A percentile compares a stretch with the other conserved stretches of the same genome.
Conservation (phyloP, 768 basidiomycete species). For the Megacollybia marginata region DNA sequence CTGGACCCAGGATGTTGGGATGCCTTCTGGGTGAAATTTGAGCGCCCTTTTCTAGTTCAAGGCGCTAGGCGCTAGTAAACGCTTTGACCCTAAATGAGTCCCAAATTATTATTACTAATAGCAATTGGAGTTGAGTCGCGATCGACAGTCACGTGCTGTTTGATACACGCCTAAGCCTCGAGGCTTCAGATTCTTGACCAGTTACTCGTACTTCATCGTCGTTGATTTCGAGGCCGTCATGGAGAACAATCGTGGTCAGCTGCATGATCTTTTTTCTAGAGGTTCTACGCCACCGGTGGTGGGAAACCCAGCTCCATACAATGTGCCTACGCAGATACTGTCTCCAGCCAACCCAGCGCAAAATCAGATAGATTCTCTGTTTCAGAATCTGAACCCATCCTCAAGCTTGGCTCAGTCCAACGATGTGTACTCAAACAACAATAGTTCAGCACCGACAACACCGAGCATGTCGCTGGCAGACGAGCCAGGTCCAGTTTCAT, state of each 20-base stretch:
- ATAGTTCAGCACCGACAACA: slow-evolving; percentile 26
- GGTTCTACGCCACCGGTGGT: slow-evolving; percentile 37
- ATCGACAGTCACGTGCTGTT: too few relatives aligned
- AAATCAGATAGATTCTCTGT: slow-evolving; percentile 61
- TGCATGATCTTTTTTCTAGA: slow-evolving; percentile 31
- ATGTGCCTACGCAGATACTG: slow-evolving; percentile 25
- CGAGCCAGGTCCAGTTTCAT: slow-evolving; percentile 35
- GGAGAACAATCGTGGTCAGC: background rate
- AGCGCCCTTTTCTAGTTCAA: too few relatives aligned
- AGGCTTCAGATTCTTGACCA: too few relatives aligned
- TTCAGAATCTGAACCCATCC: slow-evolving; percentile 41
- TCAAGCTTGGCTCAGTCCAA: slow-evolving; percentile 28
- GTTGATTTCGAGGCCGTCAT: background rate
- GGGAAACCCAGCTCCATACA: slow-evolving; percentile 18
- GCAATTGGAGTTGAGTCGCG: too few relatives aligned
- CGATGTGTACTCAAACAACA: slow-evolving; percentile 19
- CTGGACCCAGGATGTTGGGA: too few relatives aligned
- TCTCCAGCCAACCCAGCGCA: slow-evolving; percentile 41
- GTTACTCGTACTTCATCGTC: too few relatives aligned
- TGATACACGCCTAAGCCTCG: too few relatives aligned
- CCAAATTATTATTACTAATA: too few relatives aligned
- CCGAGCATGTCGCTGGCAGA: slow-evolving; percentile 38
- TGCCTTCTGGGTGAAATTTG: too few relatives aligned
- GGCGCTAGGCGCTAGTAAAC: too few relatives aligned
- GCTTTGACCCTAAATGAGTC: too few relatives aligned